Evolutionary conservation across 805 yeast genomes (phyloP).

Genomic region (Starmerella apicola): DNA sequence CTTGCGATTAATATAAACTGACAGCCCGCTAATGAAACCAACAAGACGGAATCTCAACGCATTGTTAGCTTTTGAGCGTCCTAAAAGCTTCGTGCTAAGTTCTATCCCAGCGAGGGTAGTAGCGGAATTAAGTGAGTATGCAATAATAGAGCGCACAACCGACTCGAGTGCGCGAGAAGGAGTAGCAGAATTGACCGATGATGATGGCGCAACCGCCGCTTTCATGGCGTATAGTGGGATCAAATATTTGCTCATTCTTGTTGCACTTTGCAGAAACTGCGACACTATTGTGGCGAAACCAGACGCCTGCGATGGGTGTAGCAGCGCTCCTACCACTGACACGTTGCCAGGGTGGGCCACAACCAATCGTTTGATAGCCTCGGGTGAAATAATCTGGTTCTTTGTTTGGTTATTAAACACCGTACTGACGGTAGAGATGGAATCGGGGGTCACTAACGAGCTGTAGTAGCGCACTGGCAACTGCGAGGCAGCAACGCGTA

Average conservation of each 20-base stretch:
- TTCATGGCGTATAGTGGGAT: constrained; percentile 23
- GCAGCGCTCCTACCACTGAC: constrained; percentile 26
- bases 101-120: constrained; percentile 32
- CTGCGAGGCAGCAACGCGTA: constrained; percentile 24
- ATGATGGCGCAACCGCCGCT: constrained; percentile 5
- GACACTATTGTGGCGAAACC: constrained; percentile 21
- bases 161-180: constrained; percentile 17
- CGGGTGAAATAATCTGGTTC: constrained; percentile 14
- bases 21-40: constrained; percentile 33
- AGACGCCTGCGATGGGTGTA: constrained; percentile 24
- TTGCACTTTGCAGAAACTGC: constrained; percentile 21
- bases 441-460: constrained; percentile 19
- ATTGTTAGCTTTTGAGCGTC: constrained; percentile 24
- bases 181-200: background rate
- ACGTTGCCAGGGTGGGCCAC: constrained; percentile 26
- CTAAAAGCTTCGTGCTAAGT: constrained; percentile 26
- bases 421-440: constrained; percentile 18
- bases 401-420: constrained; percentile 15
- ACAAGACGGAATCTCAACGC: constrained; percentile 29
- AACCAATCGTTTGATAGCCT: constrained; percentile 22
- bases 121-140: constrained; percentile 28
- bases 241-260: constrained; percentile 22
- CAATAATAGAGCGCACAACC: constrained; percentile 26
- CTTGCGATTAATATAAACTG: constrained; percentile 30
- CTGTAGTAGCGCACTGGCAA: constrained; percentile 27